phyloP scores from a whole-genome alignment of 306 rosid species.

The Corylus americana region DNA sequence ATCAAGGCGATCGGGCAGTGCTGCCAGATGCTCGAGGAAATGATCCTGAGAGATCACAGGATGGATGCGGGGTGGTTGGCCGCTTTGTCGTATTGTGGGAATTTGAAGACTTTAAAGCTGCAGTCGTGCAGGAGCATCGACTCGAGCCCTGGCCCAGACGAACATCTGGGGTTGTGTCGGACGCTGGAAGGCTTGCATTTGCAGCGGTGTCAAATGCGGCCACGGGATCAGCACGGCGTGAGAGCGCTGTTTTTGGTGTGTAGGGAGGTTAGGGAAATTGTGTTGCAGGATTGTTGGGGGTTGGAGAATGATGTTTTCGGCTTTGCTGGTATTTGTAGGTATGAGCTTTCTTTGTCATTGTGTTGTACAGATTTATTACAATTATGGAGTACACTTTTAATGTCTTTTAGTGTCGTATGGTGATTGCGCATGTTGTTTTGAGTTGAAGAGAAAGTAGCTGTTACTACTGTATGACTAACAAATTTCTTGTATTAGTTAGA shows the following conservation, averaged over 20 bases:
- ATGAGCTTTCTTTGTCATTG: conserved; percentile 16
- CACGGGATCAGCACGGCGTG: conserved; percentile 42
- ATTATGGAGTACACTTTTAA: neutral
- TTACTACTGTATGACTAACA: neutral
- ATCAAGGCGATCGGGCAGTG: conserved; percentile 88
- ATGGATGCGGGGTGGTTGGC: conserved; percentile 92
- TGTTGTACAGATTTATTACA: neutral
- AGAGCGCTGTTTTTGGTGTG: conserved; percentile 59
- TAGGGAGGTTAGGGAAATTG: conserved; percentile 58
- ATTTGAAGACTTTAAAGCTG: conserved; percentile 74
- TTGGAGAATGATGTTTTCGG: conserved; percentile 54
- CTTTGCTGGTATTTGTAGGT: conserved; percentile 74
- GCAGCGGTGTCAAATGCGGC: conserved; percentile 61
- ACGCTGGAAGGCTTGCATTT: conserved; percentile 68
- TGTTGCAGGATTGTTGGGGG: conserved; percentile 84
- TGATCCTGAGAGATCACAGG: conserved; percentile 68
- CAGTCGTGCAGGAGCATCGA: conserved; percentile 67
- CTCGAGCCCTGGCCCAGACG: conserved; percentile 55
- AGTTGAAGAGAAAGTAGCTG: neutral
- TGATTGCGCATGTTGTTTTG: neutral
- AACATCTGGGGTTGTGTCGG: conserved; percentile 62
- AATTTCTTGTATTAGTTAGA: neutral
- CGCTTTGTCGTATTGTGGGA: conserved; percentile 67
- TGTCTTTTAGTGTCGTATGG: neutral
- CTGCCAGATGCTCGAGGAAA: conserved; percentile 85